Evolutionary conservation across 495 filamentous ascomycete species (phyloP).

Genomic region (Penicillium samsonianum): DNA sequence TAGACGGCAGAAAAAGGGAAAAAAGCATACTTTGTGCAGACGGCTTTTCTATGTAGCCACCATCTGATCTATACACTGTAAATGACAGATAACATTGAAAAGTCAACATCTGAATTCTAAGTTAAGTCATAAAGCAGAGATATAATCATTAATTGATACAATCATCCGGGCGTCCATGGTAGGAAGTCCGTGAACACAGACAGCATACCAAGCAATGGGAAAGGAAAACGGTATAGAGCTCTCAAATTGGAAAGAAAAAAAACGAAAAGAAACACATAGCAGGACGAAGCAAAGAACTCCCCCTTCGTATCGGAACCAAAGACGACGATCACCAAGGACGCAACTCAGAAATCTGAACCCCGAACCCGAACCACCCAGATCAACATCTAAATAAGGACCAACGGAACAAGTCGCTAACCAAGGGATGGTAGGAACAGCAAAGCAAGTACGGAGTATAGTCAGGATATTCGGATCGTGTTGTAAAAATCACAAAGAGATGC

Average conservation of each 20-base stretch:
- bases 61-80: no score
- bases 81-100: background rate
- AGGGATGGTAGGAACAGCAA: constrained; percentile 6
- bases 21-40: no score
- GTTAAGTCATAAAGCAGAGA: constrained; percentile 18
- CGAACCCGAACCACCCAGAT: background rate
- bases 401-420: constrained; percentile 9
- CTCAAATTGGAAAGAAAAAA: constrained; percentile 24
- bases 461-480: constrained; percentile 17
- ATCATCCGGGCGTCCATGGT: constrained; percentile 21
- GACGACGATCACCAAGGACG: constrained; percentile 6
- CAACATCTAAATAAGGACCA: constrained; percentile 8
- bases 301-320: constrained; percentile 2
- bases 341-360: background rate
- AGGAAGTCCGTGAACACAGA: constrained; percentile 18
- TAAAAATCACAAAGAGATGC: constrained; percentile 22
- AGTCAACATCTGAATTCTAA: constrained; percentile 16
- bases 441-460: constrained; percentile 21
- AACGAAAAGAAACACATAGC: constrained; percentile 7
- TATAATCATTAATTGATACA: constrained; percentile 30
- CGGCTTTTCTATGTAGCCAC: no score
- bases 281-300: background rate
- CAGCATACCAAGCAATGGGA: constrained; percentile 17
- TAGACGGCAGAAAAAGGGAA: no score
- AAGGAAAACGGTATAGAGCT: constrained; percentile 33